Percentiles rank a stretch among this genome's conserved stretches.
Evolutionary conservation across 2,329 filamentous ascomycete genomes (phyloP).

Genomic region (Alternaria gaisen): DNA sequence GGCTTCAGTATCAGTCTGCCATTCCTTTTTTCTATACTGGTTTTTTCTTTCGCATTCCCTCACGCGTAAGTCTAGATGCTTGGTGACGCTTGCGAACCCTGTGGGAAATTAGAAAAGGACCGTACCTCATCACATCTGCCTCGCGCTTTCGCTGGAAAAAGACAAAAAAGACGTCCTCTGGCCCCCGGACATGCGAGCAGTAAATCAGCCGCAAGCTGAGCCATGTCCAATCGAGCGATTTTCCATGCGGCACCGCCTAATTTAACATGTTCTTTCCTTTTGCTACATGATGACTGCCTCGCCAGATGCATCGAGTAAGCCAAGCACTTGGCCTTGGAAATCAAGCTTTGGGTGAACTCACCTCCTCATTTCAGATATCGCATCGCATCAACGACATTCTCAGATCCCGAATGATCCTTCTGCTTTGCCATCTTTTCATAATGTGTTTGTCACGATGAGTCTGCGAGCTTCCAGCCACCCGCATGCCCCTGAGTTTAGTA

Average conservation of each 20-base stretch:
- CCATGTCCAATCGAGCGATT: background rate
- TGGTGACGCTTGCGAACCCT: no score
- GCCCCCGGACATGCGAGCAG: background rate
- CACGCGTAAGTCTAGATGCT: no score
- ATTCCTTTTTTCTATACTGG: no score
- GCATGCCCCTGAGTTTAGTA: constrained; percentile 10
- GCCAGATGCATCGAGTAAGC: background rate
- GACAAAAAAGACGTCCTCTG: background rate
- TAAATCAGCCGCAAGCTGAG: background rate
- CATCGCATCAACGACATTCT: background rate
- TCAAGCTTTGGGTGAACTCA: background rate
- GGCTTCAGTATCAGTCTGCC: no score
- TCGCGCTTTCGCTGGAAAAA: background rate
- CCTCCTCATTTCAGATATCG: background rate
- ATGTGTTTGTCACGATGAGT: constrained; percentile 2
- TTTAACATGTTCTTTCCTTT: background rate
- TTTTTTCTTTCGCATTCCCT: background rate
- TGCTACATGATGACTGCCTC: background rate
- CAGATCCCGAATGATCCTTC: background rate
- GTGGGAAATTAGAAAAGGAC: no score
- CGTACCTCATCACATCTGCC: background rate
- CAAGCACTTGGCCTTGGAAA: background rate
- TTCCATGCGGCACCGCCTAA: background rate
- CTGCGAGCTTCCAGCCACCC: constrained; percentile 1
- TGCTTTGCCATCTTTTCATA: background rate